phyloP scores from a whole-genome alignment of 2,329 filamentous ascomycete genomes.

The Fusarium odoratissimum region DNA sequence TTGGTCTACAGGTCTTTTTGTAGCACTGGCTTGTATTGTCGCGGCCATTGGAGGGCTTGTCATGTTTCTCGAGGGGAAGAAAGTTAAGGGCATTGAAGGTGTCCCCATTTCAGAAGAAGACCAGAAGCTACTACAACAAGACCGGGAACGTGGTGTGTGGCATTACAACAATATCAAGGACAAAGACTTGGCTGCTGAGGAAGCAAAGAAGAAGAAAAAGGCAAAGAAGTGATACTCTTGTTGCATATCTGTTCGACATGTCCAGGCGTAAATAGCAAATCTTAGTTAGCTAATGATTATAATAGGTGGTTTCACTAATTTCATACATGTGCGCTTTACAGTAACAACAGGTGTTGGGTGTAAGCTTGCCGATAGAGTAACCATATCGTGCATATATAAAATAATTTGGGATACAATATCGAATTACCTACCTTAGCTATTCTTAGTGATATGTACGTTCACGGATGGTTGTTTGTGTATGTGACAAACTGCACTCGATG shows the following conservation, averaged over 20 bases:
- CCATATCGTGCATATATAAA: background rate
- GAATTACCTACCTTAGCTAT: background rate
- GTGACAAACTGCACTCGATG: background rate
- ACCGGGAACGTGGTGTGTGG: slow-evolving; percentile 65
- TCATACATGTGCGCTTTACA: background rate
- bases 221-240: slow-evolving; percentile 23
- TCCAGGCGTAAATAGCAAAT: background rate
- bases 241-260: background rate
- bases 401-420: background rate
- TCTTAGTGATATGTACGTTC: background rate
- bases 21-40: slow-evolving; percentile 77
- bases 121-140: slow-evolving; percentile 59
- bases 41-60: slow-evolving; percentile 76
- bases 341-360: background rate
- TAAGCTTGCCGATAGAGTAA: background rate
- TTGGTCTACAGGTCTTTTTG: slow-evolving; percentile 84
- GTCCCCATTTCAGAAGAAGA: slow-evolving; percentile 71
- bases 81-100: slow-evolving; percentile 77
- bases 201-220: slow-evolving; percentile 41
- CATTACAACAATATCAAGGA: slow-evolving; percentile 63
- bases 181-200: slow-evolving; percentile 42
- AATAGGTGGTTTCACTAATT: background rate
- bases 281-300: background rate
- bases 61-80: slow-evolving; percentile 77
- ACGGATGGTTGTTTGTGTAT: background rate